Base-by-base conservation (phyloP, 129 eudicot genomes). In the Rutidosis leptorrhynchoides region DNA sequence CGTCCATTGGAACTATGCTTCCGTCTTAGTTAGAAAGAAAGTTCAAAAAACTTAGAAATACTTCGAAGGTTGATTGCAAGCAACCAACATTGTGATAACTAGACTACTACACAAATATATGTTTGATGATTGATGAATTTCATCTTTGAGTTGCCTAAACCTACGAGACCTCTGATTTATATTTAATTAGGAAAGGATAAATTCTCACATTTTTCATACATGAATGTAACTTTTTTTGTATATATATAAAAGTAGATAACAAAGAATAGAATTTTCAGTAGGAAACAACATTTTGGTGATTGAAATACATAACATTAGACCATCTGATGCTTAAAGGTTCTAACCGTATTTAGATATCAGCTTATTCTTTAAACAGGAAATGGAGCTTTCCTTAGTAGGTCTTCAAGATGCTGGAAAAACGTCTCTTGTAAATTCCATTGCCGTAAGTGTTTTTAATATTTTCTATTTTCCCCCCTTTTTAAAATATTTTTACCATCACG, bases 381-480 rank as follows among this genome's bases (percentile, higher is more conserved):
- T 92, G 98, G 98, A 92, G 73, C 95, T 92, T 59, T 88, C 96
- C 58, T 87, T 92, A 5, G 80, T 92, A 32, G 98, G 98, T 52
- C 98, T 92, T 76, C 98, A 92, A 71, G 90, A 92, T 84, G 98
- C 98, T 19, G 98, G 98, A 64, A 92, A 88, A 74, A 88, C 98
- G n/a, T 92, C 98, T 62, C 96, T 92, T 40, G 96, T 92, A 21
- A 88, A 88, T 76, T 84, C 79, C 69, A 85, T 92, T 55, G 89
- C 98, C 62, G 96, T 88, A 77, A 83, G 95, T 52, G 17, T 56
- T 61, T 54, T 26, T 32, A 26, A 60, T 7, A 40, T 10, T 25
- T 49, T 62, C 51, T 12, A 2, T 14, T 27, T 54, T 43, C 0
- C 37, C 3, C 15, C 1, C 57, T 43, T 30, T 21, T 21, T 23